Evolutionary conservation across 495 filamentous ascomycete species (phyloP), one percentile per base, ranked within the genome.

Genomic region (Geoglossum glabrum): DNA sequence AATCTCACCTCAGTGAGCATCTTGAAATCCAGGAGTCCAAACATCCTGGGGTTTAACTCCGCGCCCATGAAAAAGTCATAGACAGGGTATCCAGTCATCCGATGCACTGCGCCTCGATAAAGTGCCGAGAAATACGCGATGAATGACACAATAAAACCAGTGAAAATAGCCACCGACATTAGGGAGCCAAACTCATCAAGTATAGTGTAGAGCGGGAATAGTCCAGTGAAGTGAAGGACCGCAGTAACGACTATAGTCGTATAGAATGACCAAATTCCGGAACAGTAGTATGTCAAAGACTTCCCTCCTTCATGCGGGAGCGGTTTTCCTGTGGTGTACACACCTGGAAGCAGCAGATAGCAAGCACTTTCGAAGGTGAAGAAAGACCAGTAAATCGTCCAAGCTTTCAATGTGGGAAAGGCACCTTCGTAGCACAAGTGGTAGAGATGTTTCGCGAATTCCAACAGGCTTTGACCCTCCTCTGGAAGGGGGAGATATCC

Each of bases 41-140:
- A 94, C 80, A 96, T 83, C 54, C 92, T 78, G 9, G 92, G 92
- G 74, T 98, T 95, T 49, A 98, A 75, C 74, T 98, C 92, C 13
- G 92, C 88, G 57, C 92, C 92, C 89, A 98, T 95, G 78, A 95
- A 98, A 74, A 95, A 96, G 72, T 98, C 92, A 69, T 96, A 96
- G 64, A 98, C 74, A 45, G 79, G 85, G 67, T 83, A 79, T 36
- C 92, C 92, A 51, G 85, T 92, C 92, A 98, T 95, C 61, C 88
- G 81, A 68, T 95, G 87, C 64, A 87, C 72, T 3, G 81, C 82
- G 25, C 90, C 90, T 58, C 92, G 85, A 57, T 69, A 72, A 58
- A 93, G 65, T 25, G 90, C 85, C 23, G 86, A 90, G 65, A 84
- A 74, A 71, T 96, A 98, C 31, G 90, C 90, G 34, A 87, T 68